Base-by-base conservation (phyloP, 192 early-diverging fungal genomes). In the Radiomyces spectabilis region DNA sequence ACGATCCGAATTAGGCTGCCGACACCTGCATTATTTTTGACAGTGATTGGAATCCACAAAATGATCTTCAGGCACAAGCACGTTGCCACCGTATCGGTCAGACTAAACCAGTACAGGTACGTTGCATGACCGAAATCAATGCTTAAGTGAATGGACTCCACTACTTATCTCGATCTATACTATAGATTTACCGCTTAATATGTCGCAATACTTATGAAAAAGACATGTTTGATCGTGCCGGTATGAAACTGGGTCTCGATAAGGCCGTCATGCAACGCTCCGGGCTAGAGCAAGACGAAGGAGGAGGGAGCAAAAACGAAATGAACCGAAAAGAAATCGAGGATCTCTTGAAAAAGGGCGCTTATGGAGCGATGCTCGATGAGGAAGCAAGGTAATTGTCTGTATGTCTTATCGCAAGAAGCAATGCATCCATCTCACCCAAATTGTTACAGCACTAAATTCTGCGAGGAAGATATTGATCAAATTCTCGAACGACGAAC, bases 1-100 rank as follows among this genome's bases (percentile, higher is more conserved):
- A n/a, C n/a, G n/a, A n/a, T n/a, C n/a, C n/a, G n/a, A n/a, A 22
- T 22, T 49, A 63, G 60, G 88, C 85, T 18, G 90, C 90, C 9
- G 90, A 93, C 61, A 93, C 90, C 1, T 81, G 80, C 35, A 87
- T 92, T 61, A 92, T 92, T 40, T 92, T 89, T 71, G 89, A 92
- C 41, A 77, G 74, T 48, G 90, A 93, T 43, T 93, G 88, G 91
- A 93, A 93, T 57, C 91, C 91, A 34, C 87, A 91, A 63, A 90
- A 92, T 62, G 91, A 93, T 59, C 58, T 93, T 39, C 91, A 93
- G 66, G 91, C 91, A 1, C 86, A 87, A 55, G 79, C 79, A 15
- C 81, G 91, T 26, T 82, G 81, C 49, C 89, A 93, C 68, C 81
- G 91, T 57, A 93, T 93, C 63, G 91, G 91, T 12, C 91, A 93